A percentile compares a stretch with the other conserved stretches of the same genome.
Evolutionary conservation across 2,329 filamentous ascomycete species (phyloP).

Genomic region (Colletotrichum sp.): DNA sequence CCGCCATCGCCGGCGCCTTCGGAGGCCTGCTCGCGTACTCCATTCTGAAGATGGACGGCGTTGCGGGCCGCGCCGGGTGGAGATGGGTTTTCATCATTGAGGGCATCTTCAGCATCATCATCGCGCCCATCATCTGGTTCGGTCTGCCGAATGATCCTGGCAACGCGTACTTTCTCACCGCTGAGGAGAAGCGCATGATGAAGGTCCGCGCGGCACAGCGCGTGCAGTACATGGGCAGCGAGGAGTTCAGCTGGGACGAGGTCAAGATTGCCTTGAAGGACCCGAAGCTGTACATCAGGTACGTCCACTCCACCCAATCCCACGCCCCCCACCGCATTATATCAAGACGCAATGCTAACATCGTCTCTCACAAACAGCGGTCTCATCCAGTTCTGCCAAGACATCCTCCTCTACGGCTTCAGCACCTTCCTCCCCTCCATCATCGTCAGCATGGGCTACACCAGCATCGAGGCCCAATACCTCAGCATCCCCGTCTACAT

Average conservation of each 20-base stretch:
- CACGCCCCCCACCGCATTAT: background rate
- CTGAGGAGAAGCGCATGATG: slow-evolving; percentile 56
- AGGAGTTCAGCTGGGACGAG: slow-evolving; percentile 56
- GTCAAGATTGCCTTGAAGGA: slow-evolving; percentile 52
- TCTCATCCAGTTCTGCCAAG: slow-evolving; percentile 55
- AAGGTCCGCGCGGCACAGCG: slow-evolving; percentile 47
- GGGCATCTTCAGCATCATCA: slow-evolving; percentile 47
- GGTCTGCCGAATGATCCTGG: slow-evolving; percentile 50
- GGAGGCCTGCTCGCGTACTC: slow-evolving; percentile 52
- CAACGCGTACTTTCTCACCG: slow-evolving; percentile 52
- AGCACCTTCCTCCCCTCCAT: slow-evolving; percentile 64
- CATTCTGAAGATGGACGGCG: slow-evolving; percentile 45
- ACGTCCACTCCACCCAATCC: background rate
- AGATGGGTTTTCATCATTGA: slow-evolving; percentile 58
- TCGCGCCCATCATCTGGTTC: slow-evolving; percentile 49
- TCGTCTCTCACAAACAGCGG: slow-evolving; percentile 25
- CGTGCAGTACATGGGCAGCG: slow-evolving; percentile 51
- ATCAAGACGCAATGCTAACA: background rate
- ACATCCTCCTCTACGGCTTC: slow-evolving; percentile 61
- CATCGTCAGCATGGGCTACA: slow-evolving; percentile 55
- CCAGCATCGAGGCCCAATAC: slow-evolving; percentile 54
- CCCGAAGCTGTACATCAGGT: slow-evolving; percentile 56
- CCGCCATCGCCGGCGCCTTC: slow-evolving; percentile 52
- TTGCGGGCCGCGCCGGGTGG: slow-evolving; percentile 43
- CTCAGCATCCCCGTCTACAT: slow-evolving; percentile 63